Conservation (phyloP, 495 filamentous ascomycete genomes). For the Penicillium crystallinum region DNA sequence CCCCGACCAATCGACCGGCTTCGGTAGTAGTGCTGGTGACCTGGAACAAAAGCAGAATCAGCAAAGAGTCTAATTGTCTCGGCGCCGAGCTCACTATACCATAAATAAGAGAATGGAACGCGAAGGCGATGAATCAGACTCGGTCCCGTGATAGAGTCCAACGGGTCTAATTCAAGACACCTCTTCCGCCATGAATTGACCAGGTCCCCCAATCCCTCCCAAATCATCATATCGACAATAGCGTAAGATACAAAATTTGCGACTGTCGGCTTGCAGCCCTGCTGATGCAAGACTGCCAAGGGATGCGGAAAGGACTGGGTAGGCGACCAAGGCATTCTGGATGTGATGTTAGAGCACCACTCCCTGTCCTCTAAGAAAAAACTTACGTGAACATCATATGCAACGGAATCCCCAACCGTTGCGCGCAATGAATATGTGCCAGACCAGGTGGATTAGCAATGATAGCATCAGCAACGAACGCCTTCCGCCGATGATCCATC, state of each 20-base stretch:
- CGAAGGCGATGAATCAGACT: slow-evolving; percentile 56
- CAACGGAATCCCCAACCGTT: slow-evolving; percentile 71
- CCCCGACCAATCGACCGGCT: slow-evolving; percentile 68
- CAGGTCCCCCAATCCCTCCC: slow-evolving; percentile 74
- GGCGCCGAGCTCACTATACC: slow-evolving; percentile 30
- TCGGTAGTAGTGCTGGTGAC: slow-evolving; percentile 76
- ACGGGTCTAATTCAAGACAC: slow-evolving; percentile 58
- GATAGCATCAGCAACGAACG: slow-evolving; percentile 77
- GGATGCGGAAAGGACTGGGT: slow-evolving; percentile 53
- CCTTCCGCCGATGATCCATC: slow-evolving; percentile 38
- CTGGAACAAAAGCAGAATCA: slow-evolving; percentile 2
- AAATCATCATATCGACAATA: slow-evolving; percentile 76
- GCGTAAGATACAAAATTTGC: slow-evolving; percentile 74
- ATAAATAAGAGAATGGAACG: slow-evolving; percentile 77
- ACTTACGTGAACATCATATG: slow-evolving; percentile 80
- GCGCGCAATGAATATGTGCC: slow-evolving; percentile 76
- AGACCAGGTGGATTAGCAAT: slow-evolving; percentile 84
- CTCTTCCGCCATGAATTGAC: slow-evolving; percentile 68
- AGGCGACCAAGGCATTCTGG: slow-evolving; percentile 59
- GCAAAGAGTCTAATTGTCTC: not conserved
- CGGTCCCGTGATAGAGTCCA: slow-evolving; percentile 64
- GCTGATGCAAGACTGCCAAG: slow-evolving; percentile 49
- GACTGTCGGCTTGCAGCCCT: slow-evolving; percentile 47
- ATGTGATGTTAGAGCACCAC: not conserved
- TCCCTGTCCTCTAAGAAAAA: not conserved